Evolutionary conservation across 129 eudicot genomes (phyloP).

Genomic region (Glebionis coronaria): DNA sequence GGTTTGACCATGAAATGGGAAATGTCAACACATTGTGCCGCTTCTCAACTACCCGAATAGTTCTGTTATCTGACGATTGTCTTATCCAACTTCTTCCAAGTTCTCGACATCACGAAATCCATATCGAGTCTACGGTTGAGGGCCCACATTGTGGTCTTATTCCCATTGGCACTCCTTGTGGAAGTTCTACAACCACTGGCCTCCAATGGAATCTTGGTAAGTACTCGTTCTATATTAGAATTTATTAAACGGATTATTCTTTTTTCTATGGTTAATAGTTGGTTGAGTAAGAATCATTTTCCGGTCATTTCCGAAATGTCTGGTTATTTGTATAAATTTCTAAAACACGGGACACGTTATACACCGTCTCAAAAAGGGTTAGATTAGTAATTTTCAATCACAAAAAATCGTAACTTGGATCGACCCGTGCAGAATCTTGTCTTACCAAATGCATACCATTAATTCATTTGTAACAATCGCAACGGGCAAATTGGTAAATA

Average conservation of each 20-base stretch:
- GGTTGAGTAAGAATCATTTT: too few relatives aligned
- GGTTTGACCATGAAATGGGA: constrained; percentile 97
- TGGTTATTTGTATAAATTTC: too few relatives aligned
- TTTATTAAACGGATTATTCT: neutral
- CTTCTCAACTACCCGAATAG: constrained; percentile 55
- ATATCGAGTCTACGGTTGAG: constrained; percentile 55
- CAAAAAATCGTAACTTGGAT: neutral
- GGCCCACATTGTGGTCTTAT: constrained; percentile 98
- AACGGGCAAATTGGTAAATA: neutral
- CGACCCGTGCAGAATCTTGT: neutral
- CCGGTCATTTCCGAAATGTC: too few relatives aligned
- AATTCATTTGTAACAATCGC: neutral
- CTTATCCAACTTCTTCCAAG: constrained; percentile 83
- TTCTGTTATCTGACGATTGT: constrained; percentile 84
- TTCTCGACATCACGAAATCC: constrained; percentile 58
- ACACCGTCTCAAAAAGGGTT: too few relatives aligned
- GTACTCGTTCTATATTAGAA: constrained; percentile 21
- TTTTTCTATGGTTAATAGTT: too few relatives aligned
- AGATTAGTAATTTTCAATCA: too few relatives aligned
- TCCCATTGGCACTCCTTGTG: constrained; percentile 66
- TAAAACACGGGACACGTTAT: too few relatives aligned
- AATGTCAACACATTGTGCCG: constrained; percentile 67
- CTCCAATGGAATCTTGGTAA: constrained; percentile 88
- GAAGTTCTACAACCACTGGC: constrained; percentile 75
- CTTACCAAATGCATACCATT: neutral